Evolutionary conservation across 371 early-diverging fungal genomes (phyloP).

Genomic region (Massospora cicadina): DNA sequence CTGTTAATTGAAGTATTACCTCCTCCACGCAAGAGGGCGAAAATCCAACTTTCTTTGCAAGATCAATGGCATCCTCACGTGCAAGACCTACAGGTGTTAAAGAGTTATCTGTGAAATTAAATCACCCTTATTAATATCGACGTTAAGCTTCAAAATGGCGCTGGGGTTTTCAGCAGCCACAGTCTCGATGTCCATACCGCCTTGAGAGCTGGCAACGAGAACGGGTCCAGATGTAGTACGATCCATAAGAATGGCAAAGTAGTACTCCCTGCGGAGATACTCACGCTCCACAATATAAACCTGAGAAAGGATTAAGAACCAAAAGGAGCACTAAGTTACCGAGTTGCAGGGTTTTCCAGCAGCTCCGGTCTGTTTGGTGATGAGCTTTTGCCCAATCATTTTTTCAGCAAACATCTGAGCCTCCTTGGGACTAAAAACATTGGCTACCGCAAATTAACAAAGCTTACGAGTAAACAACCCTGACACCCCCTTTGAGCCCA

Average conservation of each 20-base stretch:
- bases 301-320: constrained; percentile 14
- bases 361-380: constrained; percentile 97
- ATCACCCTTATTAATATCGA: constrained; percentile 53
- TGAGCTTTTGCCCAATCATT: constrained; percentile 92
- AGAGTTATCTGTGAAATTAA: constrained; percentile 16
- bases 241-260: constrained; percentile 96
- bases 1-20: constrained; percentile 2
- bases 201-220: constrained; percentile 86
- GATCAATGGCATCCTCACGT: constrained; percentile 37
- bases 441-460: neutral
- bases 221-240: constrained; percentile 88
- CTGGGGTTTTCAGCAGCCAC: constrained; percentile 90
- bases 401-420: constrained; percentile 72
- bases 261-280: constrained; percentile 89
- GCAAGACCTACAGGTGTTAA: constrained; percentile 23
- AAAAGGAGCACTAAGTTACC: constrained; percentile 19
- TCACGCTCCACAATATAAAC: constrained; percentile 90
- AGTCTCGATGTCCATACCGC: constrained; percentile 93
- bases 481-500: constrained; percentile 93
- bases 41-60: constrained; percentile 77
- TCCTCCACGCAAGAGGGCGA: constrained; percentile 50
- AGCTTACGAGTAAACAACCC: constrained; percentile 76
- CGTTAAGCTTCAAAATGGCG: constrained; percentile 67
- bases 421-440: constrained; percentile 52
- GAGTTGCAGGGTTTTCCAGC: constrained; percentile 87